phyloP scores from a whole-genome alignment of 139 green algal species.

The Astrephomene gubernaculifera region DNA sequence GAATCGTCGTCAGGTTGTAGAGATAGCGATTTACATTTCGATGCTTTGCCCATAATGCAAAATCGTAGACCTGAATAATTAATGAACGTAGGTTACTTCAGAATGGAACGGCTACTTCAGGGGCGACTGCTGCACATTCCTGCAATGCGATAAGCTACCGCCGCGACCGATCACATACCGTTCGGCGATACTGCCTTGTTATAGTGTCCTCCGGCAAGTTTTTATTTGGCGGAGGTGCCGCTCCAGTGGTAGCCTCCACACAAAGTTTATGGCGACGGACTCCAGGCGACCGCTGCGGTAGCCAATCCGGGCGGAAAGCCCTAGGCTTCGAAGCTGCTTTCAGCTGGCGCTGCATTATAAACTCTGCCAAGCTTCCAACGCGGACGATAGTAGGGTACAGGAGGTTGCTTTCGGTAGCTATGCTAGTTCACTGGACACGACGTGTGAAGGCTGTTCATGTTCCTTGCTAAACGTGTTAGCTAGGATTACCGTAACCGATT shows the following conservation, averaged over 20 bases:
- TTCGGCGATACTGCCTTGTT: slow-evolving; percentile 26
- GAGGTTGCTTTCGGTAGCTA: too few relatives aligned
- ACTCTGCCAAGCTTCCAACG: slow-evolving; percentile 3
- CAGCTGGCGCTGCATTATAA: slow-evolving; percentile 6
- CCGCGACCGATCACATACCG: neutral
- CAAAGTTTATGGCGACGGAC: neutral
- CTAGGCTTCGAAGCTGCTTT: neutral
- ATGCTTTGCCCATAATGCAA: slow-evolving; percentile 35
- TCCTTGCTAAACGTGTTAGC: too few relatives aligned
- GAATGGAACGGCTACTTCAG: too few relatives aligned
- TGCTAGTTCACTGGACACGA: too few relatives aligned
- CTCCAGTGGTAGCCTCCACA: neutral
- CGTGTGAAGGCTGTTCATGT: too few relatives aligned
- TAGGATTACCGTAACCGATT: too few relatives aligned
- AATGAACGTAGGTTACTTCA: too few relatives aligned
- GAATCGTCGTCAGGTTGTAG: slow-evolving; percentile 36
- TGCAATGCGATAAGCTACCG: too few relatives aligned
- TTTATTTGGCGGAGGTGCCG: neutral
- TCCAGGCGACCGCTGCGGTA: neutral
- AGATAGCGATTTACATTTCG: slow-evolving; percentile 35
- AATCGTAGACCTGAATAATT: slow-evolving; percentile 43
- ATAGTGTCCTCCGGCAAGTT: neutral
- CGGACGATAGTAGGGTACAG: slow-evolving; percentile 26
- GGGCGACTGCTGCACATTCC: too few relatives aligned
- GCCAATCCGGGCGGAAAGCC: neutral